phyloP scores from a whole-genome alignment of 331 rosid genomes.

The Pyrus hybrid region DNA sequence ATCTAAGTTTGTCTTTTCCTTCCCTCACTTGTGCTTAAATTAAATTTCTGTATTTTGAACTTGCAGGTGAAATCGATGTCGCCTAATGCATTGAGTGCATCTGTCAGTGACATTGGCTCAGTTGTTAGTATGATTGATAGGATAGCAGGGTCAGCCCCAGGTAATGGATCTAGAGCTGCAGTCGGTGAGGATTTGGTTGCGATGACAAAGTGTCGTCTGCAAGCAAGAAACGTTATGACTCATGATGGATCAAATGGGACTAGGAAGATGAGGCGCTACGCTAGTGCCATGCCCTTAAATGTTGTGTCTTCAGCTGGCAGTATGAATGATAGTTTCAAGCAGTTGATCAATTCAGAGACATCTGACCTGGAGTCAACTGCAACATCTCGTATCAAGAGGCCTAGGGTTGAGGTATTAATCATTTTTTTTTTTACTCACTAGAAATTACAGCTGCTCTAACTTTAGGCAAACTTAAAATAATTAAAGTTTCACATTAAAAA shows the following conservation, averaged over 20 bases:
- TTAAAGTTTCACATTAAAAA: not conserved
- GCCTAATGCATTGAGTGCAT: slow-evolving; percentile 48
- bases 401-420: slow-evolving; percentile 52
- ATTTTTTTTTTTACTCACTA: not conserved
- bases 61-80: slow-evolving; percentile 85
- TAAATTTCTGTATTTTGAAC: slow-evolving; percentile 1
- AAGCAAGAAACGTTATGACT: slow-evolving; percentile 56
- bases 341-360: slow-evolving; percentile 41
- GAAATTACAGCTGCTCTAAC: not conserved
- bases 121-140: slow-evolving; percentile 89
- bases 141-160: slow-evolving; percentile 94
- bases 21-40: not conserved
- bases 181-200: slow-evolving; percentile 96
- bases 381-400: slow-evolving; percentile 64
- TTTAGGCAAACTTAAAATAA: not conserved
- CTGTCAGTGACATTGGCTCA: slow-evolving; percentile 74
- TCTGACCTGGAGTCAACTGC: slow-evolving; percentile 70
- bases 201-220: slow-evolving; percentile 82
- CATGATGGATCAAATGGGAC: slow-evolving; percentile 73
- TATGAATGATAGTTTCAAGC: slow-evolving; percentile 50
- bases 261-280: slow-evolving; percentile 76
- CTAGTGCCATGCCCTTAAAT: slow-evolving; percentile 70
- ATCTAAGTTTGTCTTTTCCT: not conserved
- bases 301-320: slow-evolving; percentile 62
- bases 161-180: slow-evolving; percentile 94